Evolutionary conservation across 257 asterid genomes (phyloP).

Genomic region (Solanum medicagineum): DNA sequence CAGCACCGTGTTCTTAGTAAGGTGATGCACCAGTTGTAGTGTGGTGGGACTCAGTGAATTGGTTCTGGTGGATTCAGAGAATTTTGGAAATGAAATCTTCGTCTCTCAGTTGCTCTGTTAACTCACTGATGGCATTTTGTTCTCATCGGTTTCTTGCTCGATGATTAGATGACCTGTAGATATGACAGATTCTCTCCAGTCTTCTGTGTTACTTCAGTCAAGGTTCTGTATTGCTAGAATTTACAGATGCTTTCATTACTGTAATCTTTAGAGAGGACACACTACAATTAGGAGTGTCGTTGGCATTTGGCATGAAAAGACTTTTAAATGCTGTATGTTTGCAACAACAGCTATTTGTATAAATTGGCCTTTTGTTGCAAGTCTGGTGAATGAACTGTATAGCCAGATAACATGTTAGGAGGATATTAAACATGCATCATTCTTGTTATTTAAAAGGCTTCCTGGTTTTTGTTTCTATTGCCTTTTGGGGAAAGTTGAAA

Average conservation of each 20-base stretch:
- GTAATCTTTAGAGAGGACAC: not conserved
- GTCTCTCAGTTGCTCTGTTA: not conserved
- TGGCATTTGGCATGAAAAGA: not conserved
- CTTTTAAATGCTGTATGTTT: not conserved
- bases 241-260: not conserved
- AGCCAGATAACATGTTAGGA: not conserved
- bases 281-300: not conserved
- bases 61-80: not conserved
- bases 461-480: not conserved
- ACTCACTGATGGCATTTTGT: not conserved
- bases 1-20: slow-evolving; percentile 1
- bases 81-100: not conserved
- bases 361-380: not conserved
- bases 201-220: not conserved
- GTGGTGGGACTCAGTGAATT: not conserved
- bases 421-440: not conserved
- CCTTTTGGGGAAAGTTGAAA: not conserved
- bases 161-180: not conserved
- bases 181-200: not conserved
- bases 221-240: not conserved
- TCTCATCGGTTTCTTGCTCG: not conserved
- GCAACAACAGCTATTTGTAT: not conserved
- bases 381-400: not conserved
- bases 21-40: not conserved
- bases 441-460: not conserved